Evolutionary conservation across 129 eudicot genomes (phyloP).

Genomic region (Silybum marianum): DNA sequence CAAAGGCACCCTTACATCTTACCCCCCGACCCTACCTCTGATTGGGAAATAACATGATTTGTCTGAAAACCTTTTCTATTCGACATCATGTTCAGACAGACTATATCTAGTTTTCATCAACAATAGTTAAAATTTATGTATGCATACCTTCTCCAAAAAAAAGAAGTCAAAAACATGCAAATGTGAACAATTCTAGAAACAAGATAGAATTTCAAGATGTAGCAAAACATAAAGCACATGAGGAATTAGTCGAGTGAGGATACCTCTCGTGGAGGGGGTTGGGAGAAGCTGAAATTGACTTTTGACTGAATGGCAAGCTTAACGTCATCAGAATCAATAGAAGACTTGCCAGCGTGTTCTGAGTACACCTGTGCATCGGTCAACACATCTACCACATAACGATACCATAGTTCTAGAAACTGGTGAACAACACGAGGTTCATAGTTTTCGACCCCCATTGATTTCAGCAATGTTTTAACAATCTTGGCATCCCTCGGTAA

Average conservation of each 20-base stretch:
- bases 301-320: conserved; percentile 91
- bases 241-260: neutral
- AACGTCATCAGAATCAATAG: conserved; percentile 87
- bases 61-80: no score
- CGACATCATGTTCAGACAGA: neutral
- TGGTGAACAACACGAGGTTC: conserved; percentile 91
- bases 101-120: neutral
- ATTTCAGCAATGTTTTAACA: conserved; percentile 75
- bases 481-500: conserved; percentile 94
- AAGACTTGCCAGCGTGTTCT: conserved; percentile 78
- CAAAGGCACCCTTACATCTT: neutral
- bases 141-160: no score
- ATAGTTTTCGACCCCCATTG: conserved; percentile 86
- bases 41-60: no score
- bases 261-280: conserved; percentile 98
- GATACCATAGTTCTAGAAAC: conserved; percentile 84
- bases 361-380: conserved; percentile 90
- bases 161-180: neutral
- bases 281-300: conserved; percentile 89
- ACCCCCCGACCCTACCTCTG: no score
- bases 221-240: neutral
- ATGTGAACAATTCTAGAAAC: no score
- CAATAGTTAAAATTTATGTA: neutral
- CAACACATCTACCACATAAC: conserved; percentile 81
- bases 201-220: neutral